Evolutionary conservation across 352 stramenopile species (phyloP), one percentile per base, ranked within the genome.

Genomic region (Phytopythium cucurbitacearum): DNA sequence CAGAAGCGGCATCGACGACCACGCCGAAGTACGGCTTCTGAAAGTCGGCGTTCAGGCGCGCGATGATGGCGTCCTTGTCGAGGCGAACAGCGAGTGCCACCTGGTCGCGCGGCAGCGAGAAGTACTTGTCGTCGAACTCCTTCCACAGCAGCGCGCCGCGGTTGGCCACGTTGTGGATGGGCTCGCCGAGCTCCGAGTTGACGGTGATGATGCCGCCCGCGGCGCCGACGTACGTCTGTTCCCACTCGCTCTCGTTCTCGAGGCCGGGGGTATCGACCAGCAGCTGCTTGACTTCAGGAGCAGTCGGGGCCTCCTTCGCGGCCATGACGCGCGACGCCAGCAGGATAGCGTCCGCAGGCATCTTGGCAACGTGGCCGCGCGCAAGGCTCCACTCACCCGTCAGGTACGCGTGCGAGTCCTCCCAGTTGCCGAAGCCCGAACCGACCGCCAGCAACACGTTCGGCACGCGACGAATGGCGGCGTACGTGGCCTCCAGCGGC

Each of bases 1-100:
- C 80, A 34, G 62, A 73, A 47, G 69, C 59, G 4, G 36, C 62
- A 49, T 77, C 61, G 36, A 49, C 50, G 56, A 85, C 84, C 45
- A 67, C 72, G 10, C 87, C 87, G 59, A 96, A 96, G 69, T 94
- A 95, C 35, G 79, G 80, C 66, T 96, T 96, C 64, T 96, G 87
- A 63, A 90, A 96, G 52, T 96, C 83, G 4, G 79, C 64, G 49
- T 96, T 95, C 36, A 96, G 57, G 13, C 71, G 69, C n/a, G 62
- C 62, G 39, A 94, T 90, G 51, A 95, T 94, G 40, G 71, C 44
- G 15, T 87, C 67, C 70, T 89, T 91, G 67, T 91, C 80, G 4
- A 81, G 47, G 9, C 78, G 66, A 16, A 96, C 71, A 3, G 81
- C 76, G 3, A 79, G 54, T 47, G 76, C 79, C 28, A 91, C 61